These are phyloP conservation scores for Tuctoria greenei DNA, from an alignment of 176 grass and related monocot species.

Conservation along the genomic window DNA sequence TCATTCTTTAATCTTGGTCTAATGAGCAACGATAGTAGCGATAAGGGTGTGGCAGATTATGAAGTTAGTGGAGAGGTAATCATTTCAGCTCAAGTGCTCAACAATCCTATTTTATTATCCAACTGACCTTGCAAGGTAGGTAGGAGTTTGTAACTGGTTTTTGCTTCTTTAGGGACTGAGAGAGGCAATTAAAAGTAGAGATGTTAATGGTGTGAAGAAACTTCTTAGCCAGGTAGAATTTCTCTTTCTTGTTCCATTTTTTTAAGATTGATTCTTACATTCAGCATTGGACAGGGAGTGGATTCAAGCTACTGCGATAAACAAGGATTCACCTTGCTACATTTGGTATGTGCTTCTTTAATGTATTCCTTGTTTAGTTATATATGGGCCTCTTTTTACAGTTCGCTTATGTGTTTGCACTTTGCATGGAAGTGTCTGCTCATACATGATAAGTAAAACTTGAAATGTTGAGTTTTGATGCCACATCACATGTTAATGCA, in stretches of 20 bases:
- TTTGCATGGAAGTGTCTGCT: not conserved
- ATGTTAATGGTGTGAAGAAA: slow-evolving; percentile 69
- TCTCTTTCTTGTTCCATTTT: slow-evolving; percentile 34
- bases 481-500: not conserved
- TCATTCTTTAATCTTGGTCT: slow-evolving; percentile 80
- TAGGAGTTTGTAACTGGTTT: not conserved
- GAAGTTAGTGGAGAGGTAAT: slow-evolving; percentile 91
- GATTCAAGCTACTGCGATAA: slow-evolving; percentile 93
- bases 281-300: slow-evolving; percentile 66
- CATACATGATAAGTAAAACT: not conserved
- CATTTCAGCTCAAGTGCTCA: not conserved
- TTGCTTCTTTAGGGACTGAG: slow-evolving; percentile 72
- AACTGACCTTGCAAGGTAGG: not conserved
- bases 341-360: slow-evolving; percentile 70
- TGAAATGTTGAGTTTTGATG: not conserved
- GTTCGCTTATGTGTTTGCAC: not conserved
- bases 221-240: slow-evolving; percentile 78
- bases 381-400: slow-evolving; percentile 7
- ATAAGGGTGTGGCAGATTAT: slow-evolving; percentile 59
- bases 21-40: slow-evolving; percentile 54
- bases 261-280: slow-evolving; percentile 35
- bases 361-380: slow-evolving; percentile 27
- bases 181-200: slow-evolving; percentile 92
- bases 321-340: slow-evolving; percentile 88
- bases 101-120: not conserved